Conservation (phyloP, 805 yeast species). For the Allodekkera sacchari region DNA sequence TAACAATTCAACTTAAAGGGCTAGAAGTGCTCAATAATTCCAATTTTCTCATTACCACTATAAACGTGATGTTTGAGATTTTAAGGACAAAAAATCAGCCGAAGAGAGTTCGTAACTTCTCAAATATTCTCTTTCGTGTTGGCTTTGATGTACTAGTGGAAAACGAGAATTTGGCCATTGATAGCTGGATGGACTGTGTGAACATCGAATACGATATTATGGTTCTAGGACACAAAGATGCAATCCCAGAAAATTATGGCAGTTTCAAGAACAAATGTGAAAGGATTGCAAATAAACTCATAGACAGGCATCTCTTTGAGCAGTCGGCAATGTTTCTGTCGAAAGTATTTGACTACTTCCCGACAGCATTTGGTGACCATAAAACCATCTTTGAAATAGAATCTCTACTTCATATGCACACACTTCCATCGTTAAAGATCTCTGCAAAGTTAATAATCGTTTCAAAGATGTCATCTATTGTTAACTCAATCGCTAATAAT, state of each 20-base stretch:
- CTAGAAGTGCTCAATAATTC: constrained; percentile 4
- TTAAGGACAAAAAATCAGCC: constrained; percentile 16
- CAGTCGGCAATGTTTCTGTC: constrained; percentile 14
- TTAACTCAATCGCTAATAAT: no score
- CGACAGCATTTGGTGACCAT: not conserved
- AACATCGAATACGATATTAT: constrained; percentile 25
- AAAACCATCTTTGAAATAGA: no score
- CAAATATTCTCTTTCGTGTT: constrained; percentile 36
- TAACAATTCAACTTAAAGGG: constrained; percentile 13
- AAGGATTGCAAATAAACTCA: constrained; percentile 25
- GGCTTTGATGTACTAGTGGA: constrained; percentile 21
- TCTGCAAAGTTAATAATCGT: no score
- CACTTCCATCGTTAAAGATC: no score
- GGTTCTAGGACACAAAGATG: not conserved
- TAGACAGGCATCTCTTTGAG: constrained; percentile 11
- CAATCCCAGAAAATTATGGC: constrained; percentile 6
- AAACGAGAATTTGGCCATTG: constrained; percentile 8
- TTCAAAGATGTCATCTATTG: no score
- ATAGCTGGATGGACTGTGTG: constrained; percentile 21
- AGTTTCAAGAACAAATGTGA: constrained; percentile 24
- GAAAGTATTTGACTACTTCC: constrained; percentile 11
- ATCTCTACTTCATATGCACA: no score
- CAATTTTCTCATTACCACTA: constrained; percentile 4
- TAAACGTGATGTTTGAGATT: constrained; percentile 11
- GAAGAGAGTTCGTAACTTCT: constrained; percentile 37